phyloP scores from a whole-genome alignment of 306 rosid species.

The Vicia villosa region DNA sequence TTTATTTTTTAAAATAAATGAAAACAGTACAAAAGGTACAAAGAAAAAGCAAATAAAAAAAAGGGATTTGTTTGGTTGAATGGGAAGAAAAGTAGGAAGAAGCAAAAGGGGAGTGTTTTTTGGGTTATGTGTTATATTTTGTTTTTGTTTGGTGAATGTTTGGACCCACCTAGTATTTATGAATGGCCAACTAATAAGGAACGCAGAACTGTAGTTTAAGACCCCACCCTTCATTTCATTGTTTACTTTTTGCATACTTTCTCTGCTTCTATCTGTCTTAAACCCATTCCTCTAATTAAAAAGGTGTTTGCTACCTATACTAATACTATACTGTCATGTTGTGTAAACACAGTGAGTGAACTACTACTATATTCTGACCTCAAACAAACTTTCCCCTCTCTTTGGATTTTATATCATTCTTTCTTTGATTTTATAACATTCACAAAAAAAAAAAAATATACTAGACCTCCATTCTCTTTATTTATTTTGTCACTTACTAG shows the following conservation, averaged over 20 bases:
- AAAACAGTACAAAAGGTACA: slow-evolving; percentile 35
- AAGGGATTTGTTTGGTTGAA: slow-evolving; percentile 34
- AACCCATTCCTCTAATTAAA: slow-evolving; percentile 55
- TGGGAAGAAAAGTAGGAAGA: slow-evolving; percentile 11
- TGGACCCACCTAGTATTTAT: slow-evolving; percentile 58
- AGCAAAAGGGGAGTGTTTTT: slow-evolving; percentile 24
- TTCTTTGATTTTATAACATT: slow-evolving; percentile 22
- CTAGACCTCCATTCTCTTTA: background rate
- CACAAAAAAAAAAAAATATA: background rate
- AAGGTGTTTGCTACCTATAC: slow-evolving; percentile 4
- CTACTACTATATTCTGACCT: slow-evolving; percentile 38
- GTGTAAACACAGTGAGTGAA: slow-evolving; percentile 45
- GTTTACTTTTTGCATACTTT: slow-evolving; percentile 36
- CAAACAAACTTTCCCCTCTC: slow-evolving; percentile 16
- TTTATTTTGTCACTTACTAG: background rate
- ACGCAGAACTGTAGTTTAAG: slow-evolving; percentile 48
- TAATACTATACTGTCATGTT: slow-evolving; percentile 20
- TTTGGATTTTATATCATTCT: slow-evolving; percentile 9
- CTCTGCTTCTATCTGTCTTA: slow-evolving; percentile 39
- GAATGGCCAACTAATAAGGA: slow-evolving; percentile 59
- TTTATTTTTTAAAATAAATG: background rate
- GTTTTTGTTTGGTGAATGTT: slow-evolving; percentile 55
- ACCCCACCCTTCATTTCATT: slow-evolving; percentile 31
- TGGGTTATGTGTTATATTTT: slow-evolving; percentile 43
- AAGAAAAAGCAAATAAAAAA: slow-evolving; percentile 11